A percentile compares a stretch with the other conserved stretches of the same genome.
Conservation (phyloP, 768 basidiomycete species). For the Kwoniella bestiolae region DNA sequence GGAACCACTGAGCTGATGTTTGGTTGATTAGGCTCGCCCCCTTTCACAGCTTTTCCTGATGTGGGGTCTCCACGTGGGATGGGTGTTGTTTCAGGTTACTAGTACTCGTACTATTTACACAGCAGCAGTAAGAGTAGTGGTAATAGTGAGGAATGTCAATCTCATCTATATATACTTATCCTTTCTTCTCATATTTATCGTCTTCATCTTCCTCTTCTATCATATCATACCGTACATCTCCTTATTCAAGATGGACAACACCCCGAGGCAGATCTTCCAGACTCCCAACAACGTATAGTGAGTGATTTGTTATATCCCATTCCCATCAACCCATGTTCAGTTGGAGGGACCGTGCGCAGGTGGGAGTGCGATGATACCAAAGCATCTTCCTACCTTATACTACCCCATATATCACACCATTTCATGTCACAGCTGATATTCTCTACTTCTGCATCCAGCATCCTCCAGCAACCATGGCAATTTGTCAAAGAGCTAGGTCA, state of each 20-base stretch:
- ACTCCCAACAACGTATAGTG: slow-evolving; percentile 55
- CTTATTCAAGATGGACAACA: slow-evolving; percentile 49
- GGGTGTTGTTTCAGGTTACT: too few species aligned
- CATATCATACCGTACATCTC: background rate
- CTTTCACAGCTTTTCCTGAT: too few species aligned
- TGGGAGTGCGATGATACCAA: background rate
- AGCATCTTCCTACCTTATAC: too few species aligned
- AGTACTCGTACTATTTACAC: too few species aligned
- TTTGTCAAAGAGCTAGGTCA: slow-evolving; percentile 97
- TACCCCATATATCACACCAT: background rate
- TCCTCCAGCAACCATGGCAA: slow-evolving; percentile 60
- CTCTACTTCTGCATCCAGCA: slow-evolving; percentile 20
- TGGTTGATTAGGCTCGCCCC: background rate
- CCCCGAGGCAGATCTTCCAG: slow-evolving; percentile 55
- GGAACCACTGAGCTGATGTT: background rate
- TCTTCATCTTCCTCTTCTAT: background rate
- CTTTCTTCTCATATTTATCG: slow-evolving; percentile 1
- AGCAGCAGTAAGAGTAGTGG: too few species aligned
- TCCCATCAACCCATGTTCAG: background rate
- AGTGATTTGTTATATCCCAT: background rate
- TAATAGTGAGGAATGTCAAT: background rate
- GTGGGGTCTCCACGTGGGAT: too few species aligned
- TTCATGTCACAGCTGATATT: background rate
- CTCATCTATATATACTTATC: background rate
- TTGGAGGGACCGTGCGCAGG: background rate